Base-by-base conservation (phyloP, 306 rosid genomes). In the Castanopsis chinensis region DNA sequence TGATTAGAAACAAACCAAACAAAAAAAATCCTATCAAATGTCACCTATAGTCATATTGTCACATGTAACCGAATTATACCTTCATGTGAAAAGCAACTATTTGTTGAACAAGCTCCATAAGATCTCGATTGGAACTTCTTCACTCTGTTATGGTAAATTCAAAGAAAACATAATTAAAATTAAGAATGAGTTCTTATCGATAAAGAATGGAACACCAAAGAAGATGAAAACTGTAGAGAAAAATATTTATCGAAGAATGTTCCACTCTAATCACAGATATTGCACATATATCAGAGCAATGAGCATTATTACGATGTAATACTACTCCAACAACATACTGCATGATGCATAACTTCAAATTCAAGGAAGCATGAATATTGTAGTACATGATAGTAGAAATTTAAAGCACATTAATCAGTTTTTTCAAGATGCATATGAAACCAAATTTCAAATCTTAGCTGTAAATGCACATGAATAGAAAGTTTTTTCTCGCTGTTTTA, bases 41-140 rank as follows among this genome's bases (percentile, higher is more conserved):
- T 53, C 49, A 32, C 7, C 15, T 51, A 68, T 17, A 72, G 51
- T 43, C 13, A 59, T 63, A 5, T 1, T 60, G 20, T 10, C 71
- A 69, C 53, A 65, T 30, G 74, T 45, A 53, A 43, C 25, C 23
- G 41, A 78, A 78, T 28, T 68, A 51, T 83, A 92, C 99, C 91
- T 90, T 91, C 97, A 91, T 90, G 82, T 86, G 96, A 77, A 95
- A 93, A 74, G 93, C 92, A 85, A 90, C 94, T 73, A 96, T 96
- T 80, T 93, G 96, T 78, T 93, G 93, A 45, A 92, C 99, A 33
- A 96, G 91, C 70, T 87, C 97, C 93, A 96, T 91, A 52, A 96
- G 84, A 80, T 96, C 25, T 93, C 97, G 54, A 91, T 85, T 0
- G 92, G 81, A 14, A 84, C 89, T 76, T 93, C 97, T 79, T 93